phyloP scores from a whole-genome alignment of 2,329 filamentous ascomycete species.

The Fusarium graminum region DNA sequence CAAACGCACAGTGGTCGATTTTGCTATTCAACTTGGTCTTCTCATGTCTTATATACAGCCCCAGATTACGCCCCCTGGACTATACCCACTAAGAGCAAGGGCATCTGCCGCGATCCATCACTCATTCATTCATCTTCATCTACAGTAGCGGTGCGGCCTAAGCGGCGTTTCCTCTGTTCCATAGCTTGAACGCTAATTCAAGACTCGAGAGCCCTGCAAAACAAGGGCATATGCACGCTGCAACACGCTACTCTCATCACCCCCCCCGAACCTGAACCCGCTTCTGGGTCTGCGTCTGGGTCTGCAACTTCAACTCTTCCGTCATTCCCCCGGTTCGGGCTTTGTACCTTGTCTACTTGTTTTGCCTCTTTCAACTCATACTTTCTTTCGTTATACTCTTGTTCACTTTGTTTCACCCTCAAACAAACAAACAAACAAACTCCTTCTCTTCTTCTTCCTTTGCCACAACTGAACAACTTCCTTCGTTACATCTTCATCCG shows the following conservation, averaged over 20 bases:
- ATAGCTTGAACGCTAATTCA: slow-evolving; percentile 37
- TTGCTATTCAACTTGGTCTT: neutral
- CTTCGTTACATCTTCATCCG: slow-evolving; percentile 3
- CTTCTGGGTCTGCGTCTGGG: slow-evolving; percentile 44
- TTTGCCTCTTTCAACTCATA: slow-evolving; percentile 38
- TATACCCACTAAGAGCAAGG: slow-evolving; percentile 20
- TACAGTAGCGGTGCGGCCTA: slow-evolving; percentile 5
- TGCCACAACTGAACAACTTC: neutral
- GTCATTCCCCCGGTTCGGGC: slow-evolving; percentile 36
- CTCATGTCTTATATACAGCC: neutral
- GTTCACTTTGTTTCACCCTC: slow-evolving; percentile 15
- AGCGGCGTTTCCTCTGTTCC: slow-evolving; percentile 8
- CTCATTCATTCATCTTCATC: slow-evolving; percentile 4
- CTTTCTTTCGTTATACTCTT: slow-evolving; percentile 19
- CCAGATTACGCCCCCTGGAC: slow-evolving; percentile 20
- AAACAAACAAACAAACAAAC: slow-evolving; percentile 16
- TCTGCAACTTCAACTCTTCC: slow-evolving; percentile 40
- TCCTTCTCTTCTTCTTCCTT: slow-evolving; percentile 1
- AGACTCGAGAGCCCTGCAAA: slow-evolving; percentile 23
- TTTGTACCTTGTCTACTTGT: slow-evolving; percentile 16
- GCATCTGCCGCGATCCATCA: slow-evolving; percentile 31
- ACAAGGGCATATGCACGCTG: slow-evolving; percentile 32
- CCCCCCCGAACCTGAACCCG: slow-evolving; percentile 37
- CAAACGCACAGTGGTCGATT: neutral
- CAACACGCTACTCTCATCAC: slow-evolving; percentile 37